Percentiles rank a stretch among this genome's conserved stretches.
These are phyloP conservation scores for Ajuga chamaepitys DNA, from an alignment of 257 asterid genomes.

Conservation along the genomic window DNA sequence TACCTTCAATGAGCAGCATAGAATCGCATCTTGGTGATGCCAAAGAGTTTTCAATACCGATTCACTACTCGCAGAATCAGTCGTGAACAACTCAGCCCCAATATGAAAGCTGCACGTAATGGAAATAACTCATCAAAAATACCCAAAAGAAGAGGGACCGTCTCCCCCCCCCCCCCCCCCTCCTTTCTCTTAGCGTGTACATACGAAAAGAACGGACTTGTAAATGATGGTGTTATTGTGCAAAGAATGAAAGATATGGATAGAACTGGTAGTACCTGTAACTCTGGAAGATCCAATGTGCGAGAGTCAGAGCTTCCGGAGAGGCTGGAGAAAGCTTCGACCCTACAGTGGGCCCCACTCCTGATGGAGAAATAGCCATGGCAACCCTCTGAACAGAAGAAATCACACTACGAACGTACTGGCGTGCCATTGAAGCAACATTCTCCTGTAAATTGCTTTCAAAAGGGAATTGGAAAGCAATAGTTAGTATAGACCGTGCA, in stretches of 20 bases:
- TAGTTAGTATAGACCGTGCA: constrained; percentile 74
- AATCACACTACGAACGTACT: constrained; percentile 86
- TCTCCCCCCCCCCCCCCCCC: too few species aligned
- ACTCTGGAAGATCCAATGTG: constrained; percentile 97
- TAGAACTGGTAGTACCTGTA: constrained; percentile 38
- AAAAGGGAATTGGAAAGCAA: constrained; percentile 93
- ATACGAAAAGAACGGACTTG: too few species aligned
- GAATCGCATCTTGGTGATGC: constrained; percentile 91
- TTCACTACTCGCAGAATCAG: constrained; percentile 49
- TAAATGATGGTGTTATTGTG: too few species aligned
- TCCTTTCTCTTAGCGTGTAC: too few species aligned
- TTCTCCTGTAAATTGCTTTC: constrained; percentile 80
- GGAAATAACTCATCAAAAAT: not conserved
- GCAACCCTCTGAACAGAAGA: constrained; percentile 96
- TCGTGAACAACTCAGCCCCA: constrained; percentile 63
- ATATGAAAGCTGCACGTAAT: constrained; percentile 47
- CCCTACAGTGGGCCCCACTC: constrained; percentile 43
- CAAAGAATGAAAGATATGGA: not conserved
- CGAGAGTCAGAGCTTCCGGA: constrained; percentile 89
- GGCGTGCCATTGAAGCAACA: constrained; percentile 86
- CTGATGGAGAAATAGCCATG: constrained; percentile 81
- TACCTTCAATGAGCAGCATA: constrained; percentile 97
- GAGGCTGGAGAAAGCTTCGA: constrained; percentile 65
- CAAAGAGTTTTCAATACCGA: constrained; percentile 71
- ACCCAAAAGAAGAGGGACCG: too few species aligned